These are phyloP conservation scores for Boletellus emodensis DNA, from an alignment of 768 basidiomycete genomes.

Conservation along the genomic window DNA sequence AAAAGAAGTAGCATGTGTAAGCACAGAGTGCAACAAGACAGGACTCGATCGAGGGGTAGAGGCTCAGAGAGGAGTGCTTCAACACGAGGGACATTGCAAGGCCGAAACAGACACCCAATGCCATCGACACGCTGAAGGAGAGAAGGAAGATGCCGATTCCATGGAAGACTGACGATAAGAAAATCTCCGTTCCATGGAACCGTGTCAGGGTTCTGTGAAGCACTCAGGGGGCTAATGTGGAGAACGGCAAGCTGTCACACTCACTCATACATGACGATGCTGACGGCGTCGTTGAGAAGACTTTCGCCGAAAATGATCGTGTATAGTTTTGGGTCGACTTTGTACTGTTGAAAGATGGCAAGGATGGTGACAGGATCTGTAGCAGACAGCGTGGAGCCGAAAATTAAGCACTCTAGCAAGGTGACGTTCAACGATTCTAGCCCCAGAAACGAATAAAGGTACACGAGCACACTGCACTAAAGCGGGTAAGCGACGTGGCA, in stretches of 20 bases:
- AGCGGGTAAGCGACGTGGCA: conserved; percentile 39
- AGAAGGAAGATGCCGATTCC: conserved; percentile 97
- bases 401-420: conserved; percentile 89
- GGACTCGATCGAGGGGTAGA: conserved; percentile 94
- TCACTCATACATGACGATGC: conserved; percentile 99
- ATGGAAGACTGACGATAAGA: conserved; percentile 84
- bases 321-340: conserved; percentile 97
- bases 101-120: conserved; percentile 87
- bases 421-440: conserved; percentile 84
- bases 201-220: conserved; percentile 74
- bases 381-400: conserved; percentile 94
- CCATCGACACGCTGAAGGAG: conserved; percentile 93
- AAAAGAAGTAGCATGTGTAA: conserved; percentile 98
- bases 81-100: conserved; percentile 87
- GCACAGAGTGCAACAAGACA: conserved; percentile 93
- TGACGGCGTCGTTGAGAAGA: conserved; percentile 96
- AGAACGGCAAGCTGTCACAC: conserved; percentile 32
- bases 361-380: conserved; percentile 98
- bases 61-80: conserved; percentile 86
- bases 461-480: conserved; percentile 79
- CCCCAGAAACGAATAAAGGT: conserved; percentile 90
- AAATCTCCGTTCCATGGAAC: conserved; percentile 88
- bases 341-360: conserved; percentile 97
- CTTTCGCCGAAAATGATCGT: conserved; percentile 97
- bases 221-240: not conserved